A percentile compares a stretch with the other conserved stretches of the same genome.
phyloP scores from a whole-genome alignment of 2,329 filamentous ascomycete genomes.

The Tolypocladium cylindrosporum region DNA sequence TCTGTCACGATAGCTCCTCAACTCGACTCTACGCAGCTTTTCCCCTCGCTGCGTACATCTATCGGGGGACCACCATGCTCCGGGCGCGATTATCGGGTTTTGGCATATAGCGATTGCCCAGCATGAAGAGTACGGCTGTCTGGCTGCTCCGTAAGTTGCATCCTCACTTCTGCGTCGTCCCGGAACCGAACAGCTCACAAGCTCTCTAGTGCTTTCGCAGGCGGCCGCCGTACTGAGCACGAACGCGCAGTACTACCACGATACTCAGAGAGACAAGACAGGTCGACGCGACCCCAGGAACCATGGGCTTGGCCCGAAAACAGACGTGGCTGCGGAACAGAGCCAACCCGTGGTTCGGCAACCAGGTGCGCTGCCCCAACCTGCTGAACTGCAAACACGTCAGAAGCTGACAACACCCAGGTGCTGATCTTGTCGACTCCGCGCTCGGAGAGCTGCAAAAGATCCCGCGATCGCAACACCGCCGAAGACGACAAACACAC shows the following conservation, averaged over 20 bases:
- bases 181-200: constrained; percentile 12
- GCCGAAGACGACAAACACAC: constrained; percentile 31
- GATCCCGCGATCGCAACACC: constrained; percentile 33
- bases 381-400: neutral
- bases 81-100: constrained; percentile 9
- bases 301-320: constrained; percentile 19
- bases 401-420: constrained; percentile 16
- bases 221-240: constrained; percentile 24
- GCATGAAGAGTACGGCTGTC: constrained; percentile 28
- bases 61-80: constrained; percentile 15
- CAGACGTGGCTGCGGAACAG: constrained; percentile 19
- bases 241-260: constrained; percentile 27
- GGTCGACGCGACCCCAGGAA: constrained; percentile 18
- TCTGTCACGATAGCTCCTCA: constrained; percentile 1
- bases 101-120: constrained; percentile 25
- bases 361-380: constrained; percentile 22
- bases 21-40: neutral
- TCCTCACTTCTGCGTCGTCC: constrained; percentile 2
- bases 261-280: constrained; percentile 17
- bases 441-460: constrained; percentile 40
- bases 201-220: constrained; percentile 36
- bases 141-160: constrained; percentile 31
- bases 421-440: constrained; percentile 42
- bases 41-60: neutral
- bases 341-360: constrained; percentile 17